Evolutionary conservation across 2,329 filamentous ascomycete species (phyloP), one percentile per base, ranked within the genome.

Genomic region (Juglanconis sp.): DNA sequence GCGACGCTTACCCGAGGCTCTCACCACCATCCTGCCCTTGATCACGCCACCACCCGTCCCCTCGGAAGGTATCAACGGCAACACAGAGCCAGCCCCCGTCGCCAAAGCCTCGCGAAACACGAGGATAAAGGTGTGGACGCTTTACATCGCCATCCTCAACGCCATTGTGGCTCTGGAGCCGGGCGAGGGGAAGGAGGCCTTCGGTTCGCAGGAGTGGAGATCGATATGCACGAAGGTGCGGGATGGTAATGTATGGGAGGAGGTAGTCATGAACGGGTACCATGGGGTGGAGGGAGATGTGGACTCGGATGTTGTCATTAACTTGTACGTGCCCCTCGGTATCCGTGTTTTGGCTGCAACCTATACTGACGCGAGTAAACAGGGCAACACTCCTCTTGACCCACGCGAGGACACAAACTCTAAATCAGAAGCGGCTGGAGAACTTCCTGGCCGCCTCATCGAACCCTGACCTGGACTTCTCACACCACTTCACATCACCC

Each of bases 41-140:
- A 89, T 99, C 69, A 87, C 84, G 1, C 82, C 87, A 7, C 78
- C 77, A 2, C 64, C 76, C 77, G 35, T 75, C 80, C 59, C 75
- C 76, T 24, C 77, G 8, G 46, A 53, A 31, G 81, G 53, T 73
- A 79, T 73, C 24, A 76, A 78, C 54, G 75, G 77, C 36, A 65
- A 74, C 24, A 71, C 68, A 40, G 81, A 86, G 60, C 79, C 84
- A 34, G 89, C 92, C 34, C 91, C 92, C 4, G 87, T 97, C 56
- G 88, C 91, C 57, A 85, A 83, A 64, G 92, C 92, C 56, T 93
- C 90, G 47, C 86, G 89, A 66, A 90, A 88, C 36, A 95, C 91
- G 60, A 83, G 93, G 65, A 89, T 96, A 73, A 99, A 98, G 76
- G 89, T 98, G 65, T 99, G 95, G 95, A 96, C 92, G 74, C 82